These are phyloP conservation scores for Microdochium nivale DNA, from an alignment of 2,329 filamentous ascomycete species.

Conservation along the genomic window DNA sequence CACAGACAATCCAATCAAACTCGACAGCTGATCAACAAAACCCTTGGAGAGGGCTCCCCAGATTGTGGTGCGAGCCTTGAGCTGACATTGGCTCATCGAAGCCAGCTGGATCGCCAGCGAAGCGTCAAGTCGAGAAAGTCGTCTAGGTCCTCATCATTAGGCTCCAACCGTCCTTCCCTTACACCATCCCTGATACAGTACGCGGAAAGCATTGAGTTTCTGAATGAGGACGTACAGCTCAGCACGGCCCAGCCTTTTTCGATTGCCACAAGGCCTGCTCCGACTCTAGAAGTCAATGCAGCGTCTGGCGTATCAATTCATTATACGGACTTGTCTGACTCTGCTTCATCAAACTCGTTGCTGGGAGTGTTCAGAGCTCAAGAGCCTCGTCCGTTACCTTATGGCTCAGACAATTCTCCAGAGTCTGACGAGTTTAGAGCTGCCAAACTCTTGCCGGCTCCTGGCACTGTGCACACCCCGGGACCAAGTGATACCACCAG, in stretches of 20 bases:
- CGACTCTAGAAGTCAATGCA: constrained; percentile 8
- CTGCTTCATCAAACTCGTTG: constrained; percentile 16
- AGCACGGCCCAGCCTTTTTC: constrained; percentile 15
- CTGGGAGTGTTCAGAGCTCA: constrained; percentile 13
- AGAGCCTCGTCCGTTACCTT: constrained; percentile 14
- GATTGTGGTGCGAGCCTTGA: constrained; percentile 3
- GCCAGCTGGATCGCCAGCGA: constrained; percentile 18
- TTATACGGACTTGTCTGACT: constrained; percentile 14
- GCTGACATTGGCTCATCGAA: constrained; percentile 6
- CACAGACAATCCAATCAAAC: background rate
- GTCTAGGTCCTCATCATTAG: constrained; percentile 15
- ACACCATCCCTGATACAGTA: constrained; percentile 21
- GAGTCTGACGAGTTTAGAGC: too few species aligned
- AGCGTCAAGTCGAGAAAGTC: constrained; percentile 10
- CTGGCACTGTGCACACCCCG: constrained; percentile 2
- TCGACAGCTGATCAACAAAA: constrained; percentile 4
- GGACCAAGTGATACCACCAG: constrained; percentile 4
- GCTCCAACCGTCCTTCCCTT: constrained; percentile 20
- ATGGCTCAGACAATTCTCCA: constrained; percentile 3
- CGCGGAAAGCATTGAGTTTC: constrained; percentile 21
- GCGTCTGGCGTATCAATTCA: background rate
- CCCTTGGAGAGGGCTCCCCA: constrained; percentile 8
- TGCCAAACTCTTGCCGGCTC: constrained; percentile 6
- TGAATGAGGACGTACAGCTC: constrained; percentile 18
- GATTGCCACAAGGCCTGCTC: constrained; percentile 4